Evolutionary conservation across 306 rosid genomes (phyloP).

Genomic region (Dalbergia cultrata): DNA sequence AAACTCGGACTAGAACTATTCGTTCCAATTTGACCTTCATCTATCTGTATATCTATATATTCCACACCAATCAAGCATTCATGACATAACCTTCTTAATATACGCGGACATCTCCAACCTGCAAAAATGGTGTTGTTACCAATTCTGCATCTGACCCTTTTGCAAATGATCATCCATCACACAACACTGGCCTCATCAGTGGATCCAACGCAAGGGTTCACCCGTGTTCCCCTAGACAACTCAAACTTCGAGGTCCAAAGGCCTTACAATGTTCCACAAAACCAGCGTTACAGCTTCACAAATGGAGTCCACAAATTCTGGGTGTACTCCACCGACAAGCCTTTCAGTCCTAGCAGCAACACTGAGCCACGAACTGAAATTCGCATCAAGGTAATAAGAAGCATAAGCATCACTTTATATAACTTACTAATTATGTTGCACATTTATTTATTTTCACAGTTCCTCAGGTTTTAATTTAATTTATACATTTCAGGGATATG

Average conservation of each 20-base stretch:
- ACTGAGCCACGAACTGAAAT: slow-evolving; percentile 56
- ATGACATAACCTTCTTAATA: not conserved
- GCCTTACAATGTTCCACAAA: slow-evolving; percentile 47
- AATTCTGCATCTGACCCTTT: slow-evolving; percentile 25
- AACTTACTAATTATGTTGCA: not conserved
- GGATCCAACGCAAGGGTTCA: slow-evolving; percentile 52
- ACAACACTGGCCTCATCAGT: not conserved
- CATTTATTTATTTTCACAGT: not conserved
- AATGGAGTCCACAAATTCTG: slow-evolving; percentile 51
- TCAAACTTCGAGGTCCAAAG: slow-evolving; percentile 47
- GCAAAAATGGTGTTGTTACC: slow-evolving; percentile 34
- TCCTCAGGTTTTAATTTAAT: too few species aligned
- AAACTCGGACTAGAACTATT: not conserved
- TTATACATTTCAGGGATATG: slow-evolving; percentile 45
- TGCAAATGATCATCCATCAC: slow-evolving; percentile 31
- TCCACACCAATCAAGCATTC: not conserved
- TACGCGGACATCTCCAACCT: not conserved
- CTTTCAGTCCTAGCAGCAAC: slow-evolving; percentile 13
- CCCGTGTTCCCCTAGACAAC: slow-evolving; percentile 18
- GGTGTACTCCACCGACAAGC: slow-evolving; percentile 52
- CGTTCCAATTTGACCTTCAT: too few species aligned
- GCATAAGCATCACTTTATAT: not conserved
- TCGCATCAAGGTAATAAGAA: slow-evolving; percentile 29
- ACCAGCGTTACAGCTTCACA: slow-evolving; percentile 42
- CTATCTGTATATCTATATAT: not conserved